These are phyloP conservation scores for Vitis rotundifolia DNA, from an alignment of 164 flowering plant species.

Conservation along the genomic window DNA sequence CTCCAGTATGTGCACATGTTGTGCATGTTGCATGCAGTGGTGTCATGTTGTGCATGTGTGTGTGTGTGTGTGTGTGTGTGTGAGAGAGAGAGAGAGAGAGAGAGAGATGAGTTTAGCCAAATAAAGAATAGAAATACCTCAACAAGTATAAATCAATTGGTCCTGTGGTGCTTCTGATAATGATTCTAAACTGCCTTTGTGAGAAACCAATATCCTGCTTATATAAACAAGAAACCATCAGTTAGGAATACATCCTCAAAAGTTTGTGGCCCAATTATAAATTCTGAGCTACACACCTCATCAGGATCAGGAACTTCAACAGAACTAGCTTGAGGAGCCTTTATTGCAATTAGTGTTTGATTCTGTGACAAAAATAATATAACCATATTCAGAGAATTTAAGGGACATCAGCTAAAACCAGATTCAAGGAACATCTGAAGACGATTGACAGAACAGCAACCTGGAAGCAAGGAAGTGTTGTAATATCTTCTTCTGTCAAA, in stretches of 20 bases:
- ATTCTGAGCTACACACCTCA: conserved; percentile 39
- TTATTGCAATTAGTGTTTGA: conserved; percentile 61
- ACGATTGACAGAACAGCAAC: conserved; percentile 17
- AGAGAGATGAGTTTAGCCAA: neutral
- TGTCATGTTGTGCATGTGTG: no score
- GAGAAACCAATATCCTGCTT: conserved; percentile 45
- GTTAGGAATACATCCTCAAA: neutral
- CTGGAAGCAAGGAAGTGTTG: conserved; percentile 61
- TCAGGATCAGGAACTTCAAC: conserved; percentile 83
- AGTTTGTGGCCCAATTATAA: neutral
- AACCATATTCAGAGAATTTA: neutral
- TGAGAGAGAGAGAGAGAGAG: neutral
- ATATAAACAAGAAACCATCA: conserved; percentile 19
- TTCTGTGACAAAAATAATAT: conserved; percentile 36
- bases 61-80: neutral
- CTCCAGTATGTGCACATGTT: no score
- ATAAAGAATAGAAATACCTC: conserved; percentile 39
- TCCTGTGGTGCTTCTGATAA: conserved; percentile 62
- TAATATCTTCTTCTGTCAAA: conserved; percentile 60
- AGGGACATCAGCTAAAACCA: neutral
- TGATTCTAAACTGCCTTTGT: conserved; percentile 51
- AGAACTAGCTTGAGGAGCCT: conserved; percentile 71
- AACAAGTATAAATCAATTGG: conserved; percentile 62
- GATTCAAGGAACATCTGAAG: neutral
- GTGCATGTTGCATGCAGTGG: no score